phyloP scores from a whole-genome alignment of 768 basidiomycete genomes.

The Russula ochroleuca region DNA sequence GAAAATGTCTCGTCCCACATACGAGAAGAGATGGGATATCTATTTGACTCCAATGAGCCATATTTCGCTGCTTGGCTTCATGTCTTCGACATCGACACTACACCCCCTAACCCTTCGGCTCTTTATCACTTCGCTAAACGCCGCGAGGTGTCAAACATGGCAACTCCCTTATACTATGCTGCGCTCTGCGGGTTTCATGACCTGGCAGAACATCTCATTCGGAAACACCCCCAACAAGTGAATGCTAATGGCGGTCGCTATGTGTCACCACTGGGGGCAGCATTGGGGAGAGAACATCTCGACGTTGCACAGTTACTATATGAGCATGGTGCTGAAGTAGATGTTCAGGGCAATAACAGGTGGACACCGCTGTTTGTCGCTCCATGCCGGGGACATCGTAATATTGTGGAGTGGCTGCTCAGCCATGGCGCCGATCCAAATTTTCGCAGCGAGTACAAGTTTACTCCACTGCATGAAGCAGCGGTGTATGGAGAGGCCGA shows the following conservation, averaged over 20 bases:
- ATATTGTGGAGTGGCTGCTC: not conserved
- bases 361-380: not conserved
- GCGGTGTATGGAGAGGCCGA: not conserved
- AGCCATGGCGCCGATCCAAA: not conserved
- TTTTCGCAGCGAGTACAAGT: not conserved
- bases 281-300: not conserved
- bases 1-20: not conserved
- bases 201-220: not conserved
- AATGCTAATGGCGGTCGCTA: not conserved
- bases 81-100: not conserved
- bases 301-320: not conserved
- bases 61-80: not conserved
- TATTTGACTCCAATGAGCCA: not conserved
- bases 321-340: not conserved
- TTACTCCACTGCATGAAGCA: not conserved
- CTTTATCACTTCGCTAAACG: not conserved
- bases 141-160: accelerated
- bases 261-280: not conserved
- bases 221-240: not conserved
- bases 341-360: not conserved
- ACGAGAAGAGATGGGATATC: not conserved
- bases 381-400: not conserved
- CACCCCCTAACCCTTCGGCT: accelerated
- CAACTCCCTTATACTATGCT: not conserved
- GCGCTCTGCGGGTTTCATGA: not conserved